Evolutionary conservation across 2,329 filamentous ascomycete species (phyloP).

Genomic region (Hypoxylon rubiginosum): DNA sequence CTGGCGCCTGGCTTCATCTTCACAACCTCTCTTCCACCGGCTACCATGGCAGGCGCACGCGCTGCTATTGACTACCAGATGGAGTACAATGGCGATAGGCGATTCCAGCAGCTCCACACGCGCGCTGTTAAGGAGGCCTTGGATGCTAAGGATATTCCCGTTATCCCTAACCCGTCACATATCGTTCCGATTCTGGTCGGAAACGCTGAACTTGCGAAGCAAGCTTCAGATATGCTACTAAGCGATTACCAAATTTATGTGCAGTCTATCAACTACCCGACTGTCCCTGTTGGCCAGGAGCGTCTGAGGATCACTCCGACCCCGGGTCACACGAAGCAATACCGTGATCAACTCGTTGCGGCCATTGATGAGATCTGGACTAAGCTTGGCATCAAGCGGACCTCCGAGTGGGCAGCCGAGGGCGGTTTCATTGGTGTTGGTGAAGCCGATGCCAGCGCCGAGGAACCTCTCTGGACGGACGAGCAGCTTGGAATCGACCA

Average conservation of each 20-base stretch:
- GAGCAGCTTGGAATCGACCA: conserved; percentile 82
- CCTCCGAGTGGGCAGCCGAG: conserved; percentile 89
- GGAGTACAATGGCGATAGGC: conserved; percentile 84
- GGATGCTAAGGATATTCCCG: conserved; percentile 84
- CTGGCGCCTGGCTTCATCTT: conserved; percentile 98
- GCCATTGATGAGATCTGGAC: conserved; percentile 91
- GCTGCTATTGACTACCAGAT: conserved; percentile 96
- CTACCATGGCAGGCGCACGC: conserved; percentile 95
- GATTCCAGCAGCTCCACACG: conserved; percentile 95
- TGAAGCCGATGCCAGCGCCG: conserved; percentile 71
- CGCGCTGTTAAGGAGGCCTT: conserved; percentile 92
- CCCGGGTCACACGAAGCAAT: conserved; percentile 87
- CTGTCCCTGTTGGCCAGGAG: conserved; percentile 97
- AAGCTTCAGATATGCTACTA: conserved; percentile 91
- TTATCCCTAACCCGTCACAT: conserved; percentile 97
- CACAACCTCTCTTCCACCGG: conserved; percentile 94
- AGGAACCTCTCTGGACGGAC: conserved; percentile 90
- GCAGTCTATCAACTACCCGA: conserved; percentile 99
- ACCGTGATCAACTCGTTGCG: conserved; percentile 85
- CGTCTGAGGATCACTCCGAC: conserved; percentile 96
- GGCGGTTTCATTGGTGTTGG: conserved; percentile 97
- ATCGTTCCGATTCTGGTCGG: conserved; percentile 95
- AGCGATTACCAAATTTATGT: conserved; percentile 95
- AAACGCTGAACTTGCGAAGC: conserved; percentile 91
- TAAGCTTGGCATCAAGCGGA: conserved; percentile 90